phyloP scores from a whole-genome alignment of 441 rosid species.

The Mallotus repandus region DNA sequence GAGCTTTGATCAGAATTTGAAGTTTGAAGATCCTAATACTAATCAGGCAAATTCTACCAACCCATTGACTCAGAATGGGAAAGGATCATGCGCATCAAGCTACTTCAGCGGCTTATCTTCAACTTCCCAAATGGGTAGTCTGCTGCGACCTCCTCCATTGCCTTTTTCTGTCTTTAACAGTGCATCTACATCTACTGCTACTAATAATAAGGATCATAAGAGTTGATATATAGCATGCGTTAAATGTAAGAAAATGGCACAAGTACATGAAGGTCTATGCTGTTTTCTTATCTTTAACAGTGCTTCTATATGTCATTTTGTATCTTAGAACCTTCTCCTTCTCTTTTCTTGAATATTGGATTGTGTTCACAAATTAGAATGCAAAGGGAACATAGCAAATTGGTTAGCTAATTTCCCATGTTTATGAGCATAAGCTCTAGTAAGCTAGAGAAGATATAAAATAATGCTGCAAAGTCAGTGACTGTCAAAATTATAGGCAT shows the following conservation, averaged over 20 bases:
- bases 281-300: constrained; percentile 1
- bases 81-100: constrained; percentile 44
- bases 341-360: not conserved
- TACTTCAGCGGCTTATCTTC: constrained; percentile 51
- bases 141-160: constrained; percentile 30
- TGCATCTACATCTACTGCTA: constrained; percentile 30
- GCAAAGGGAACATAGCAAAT: constrained; percentile 7
- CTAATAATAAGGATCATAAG: constrained; percentile 40
- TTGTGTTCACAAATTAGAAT: constrained; percentile 9
- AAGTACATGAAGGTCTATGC: not conserved
- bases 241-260: constrained; percentile 10
- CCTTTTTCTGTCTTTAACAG: constrained; percentile 52
- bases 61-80: constrained; percentile 27
- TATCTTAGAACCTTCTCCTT: not conserved
- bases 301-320: not conserved
- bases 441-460: not conserved
- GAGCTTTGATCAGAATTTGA: constrained; percentile 29
- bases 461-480: not conserved
- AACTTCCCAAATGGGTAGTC: constrained; percentile 33
- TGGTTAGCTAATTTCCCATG: not conserved
- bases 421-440: not conserved
- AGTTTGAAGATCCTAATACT: constrained; percentile 13
- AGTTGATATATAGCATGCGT: constrained; percentile 25
- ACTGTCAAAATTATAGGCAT: no score
- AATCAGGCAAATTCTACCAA: constrained; percentile 17